Conservation (phyloP, 1,284 basidiomycete genomes). For the Calocybe gambosa region DNA sequence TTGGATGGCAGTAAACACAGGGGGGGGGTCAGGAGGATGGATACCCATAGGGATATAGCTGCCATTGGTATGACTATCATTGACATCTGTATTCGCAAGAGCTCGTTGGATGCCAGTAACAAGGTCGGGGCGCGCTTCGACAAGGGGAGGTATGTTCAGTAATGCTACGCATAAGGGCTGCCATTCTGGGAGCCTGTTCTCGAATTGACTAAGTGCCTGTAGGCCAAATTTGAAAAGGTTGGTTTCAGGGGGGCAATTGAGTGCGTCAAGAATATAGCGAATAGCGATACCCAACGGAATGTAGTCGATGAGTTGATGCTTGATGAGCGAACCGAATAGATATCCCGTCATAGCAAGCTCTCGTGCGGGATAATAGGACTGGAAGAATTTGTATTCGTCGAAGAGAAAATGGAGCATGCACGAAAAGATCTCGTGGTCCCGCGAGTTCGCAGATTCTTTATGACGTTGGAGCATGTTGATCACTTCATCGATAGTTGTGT, state of each 20-base stretch:
- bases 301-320: slow-evolving; percentile 90
- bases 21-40: slow-evolving; percentile 36
- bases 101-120: slow-evolving; percentile 69
- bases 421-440: slow-evolving; percentile 95
- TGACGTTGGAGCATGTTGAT: slow-evolving; percentile 81
- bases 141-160: slow-evolving; percentile 81
- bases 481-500: slow-evolving; percentile 92
- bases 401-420: slow-evolving; percentile 99
- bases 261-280: slow-evolving; percentile 93
- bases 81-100: slow-evolving; percentile 48
- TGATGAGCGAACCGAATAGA: slow-evolving; percentile 95
- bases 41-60: slow-evolving; percentile 24
- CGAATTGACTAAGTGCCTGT: slow-evolving; percentile 86
- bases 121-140: slow-evolving; percentile 86
- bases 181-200: slow-evolving; percentile 88
- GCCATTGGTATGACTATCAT: slow-evolving; percentile 32
- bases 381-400: slow-evolving; percentile 99
- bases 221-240: slow-evolving; percentile 96
- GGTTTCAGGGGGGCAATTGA: slow-evolving; percentile 85
- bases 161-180: slow-evolving; percentile 89
- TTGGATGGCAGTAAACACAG: slow-evolving; percentile 70
- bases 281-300: slow-evolving; percentile 96
- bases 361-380: slow-evolving; percentile 89
- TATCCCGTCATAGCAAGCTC: slow-evolving; percentile 96
- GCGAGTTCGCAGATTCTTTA: slow-evolving; percentile 77